Base-by-base conservation (phyloP, 2,329 filamentous ascomycete species). In the Cryphonectria nitschkei region DNA sequence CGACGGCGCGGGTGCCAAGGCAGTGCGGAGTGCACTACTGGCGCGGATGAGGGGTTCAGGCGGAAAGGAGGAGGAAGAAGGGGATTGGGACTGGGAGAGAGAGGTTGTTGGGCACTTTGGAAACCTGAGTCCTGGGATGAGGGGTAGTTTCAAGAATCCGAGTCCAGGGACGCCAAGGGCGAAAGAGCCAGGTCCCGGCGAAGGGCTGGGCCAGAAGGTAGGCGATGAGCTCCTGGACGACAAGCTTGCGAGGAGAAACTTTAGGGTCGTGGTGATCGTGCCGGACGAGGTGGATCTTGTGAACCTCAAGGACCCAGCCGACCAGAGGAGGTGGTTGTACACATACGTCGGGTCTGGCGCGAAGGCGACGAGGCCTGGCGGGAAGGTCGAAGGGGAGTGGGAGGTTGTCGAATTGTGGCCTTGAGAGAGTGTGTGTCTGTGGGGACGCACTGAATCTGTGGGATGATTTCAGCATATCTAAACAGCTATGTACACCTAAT, bases 71-170 rank as follows among this genome's bases (percentile, higher is more conserved):
- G 76, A 34, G 37, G 61, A 81, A 16, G 81, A 83, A 60, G 79
- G 78, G 22, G 81, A 84, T 0, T 97, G 94, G 93, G 92, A 88
- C 75, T 98, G 94, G 91, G 82, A 83, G 63, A 91, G 85, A 73
- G 94, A 97, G 81, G 80, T 98, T 52, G 94, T 93, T 66, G 93
- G 89, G 65, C 93, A 96, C 79, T 98, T 98, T 87, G 95, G 94
- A 29, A 98, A 98, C 80, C 82, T 96, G 75, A 91, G 88, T 75
- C 95, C 95, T 8, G 83, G 85, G 0, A 94, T 97, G 90, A 87
- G 95, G 79, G 92, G 92, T 13, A 87, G 88, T 11, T 95, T 94
- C 79, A 90, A 89, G 80, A 89, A 92, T 78, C 87, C 96, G 78
- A 84, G 87, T 7, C 91, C 92, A 0, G 93, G 93, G 0, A 83